Evolutionary conservation across 495 filamentous ascomycete species (phyloP).

Genomic region (Lentithecium fluviatile): DNA sequence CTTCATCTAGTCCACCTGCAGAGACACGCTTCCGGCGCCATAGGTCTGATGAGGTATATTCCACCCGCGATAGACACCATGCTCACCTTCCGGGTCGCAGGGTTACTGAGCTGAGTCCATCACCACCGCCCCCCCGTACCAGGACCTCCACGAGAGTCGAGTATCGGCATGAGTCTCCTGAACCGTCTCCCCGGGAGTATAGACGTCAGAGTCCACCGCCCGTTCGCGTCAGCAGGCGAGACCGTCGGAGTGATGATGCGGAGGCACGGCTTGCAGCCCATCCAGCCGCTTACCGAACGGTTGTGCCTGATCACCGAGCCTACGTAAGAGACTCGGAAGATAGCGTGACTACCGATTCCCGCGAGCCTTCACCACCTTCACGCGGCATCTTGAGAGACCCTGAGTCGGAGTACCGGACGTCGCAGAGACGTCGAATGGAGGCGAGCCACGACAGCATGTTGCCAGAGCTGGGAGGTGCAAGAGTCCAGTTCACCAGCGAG

Average conservation of each 20-base stretch:
- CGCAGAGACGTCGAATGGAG: background rate
- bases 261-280: conserved; percentile 12
- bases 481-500: conserved; percentile 23
- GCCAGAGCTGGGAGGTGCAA: conserved; percentile 24
- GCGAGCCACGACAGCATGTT: conserved; percentile 16
- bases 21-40: too few relatives aligned
- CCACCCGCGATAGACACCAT: background rate
- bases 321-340: background rate
- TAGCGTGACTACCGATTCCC: background rate
- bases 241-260: conserved; percentile 2
- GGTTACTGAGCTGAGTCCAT: background rate
- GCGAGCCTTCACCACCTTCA: background rate
- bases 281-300: conserved; percentile 18
- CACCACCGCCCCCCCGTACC: background rate
- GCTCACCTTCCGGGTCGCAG: background rate
- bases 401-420: background rate
- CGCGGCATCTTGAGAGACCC: conserved; percentile 2
- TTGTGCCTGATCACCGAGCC: conserved; percentile 1
- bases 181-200: background rate
- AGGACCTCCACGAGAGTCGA: background rate
- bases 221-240: background rate
- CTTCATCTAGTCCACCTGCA: background rate
- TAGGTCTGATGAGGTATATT: background rate
- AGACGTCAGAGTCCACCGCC: background rate
- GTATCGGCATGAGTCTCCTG: background rate